Conservation (phyloP, 352 stramenopile species). For the Phytopythium montanum region DNA sequence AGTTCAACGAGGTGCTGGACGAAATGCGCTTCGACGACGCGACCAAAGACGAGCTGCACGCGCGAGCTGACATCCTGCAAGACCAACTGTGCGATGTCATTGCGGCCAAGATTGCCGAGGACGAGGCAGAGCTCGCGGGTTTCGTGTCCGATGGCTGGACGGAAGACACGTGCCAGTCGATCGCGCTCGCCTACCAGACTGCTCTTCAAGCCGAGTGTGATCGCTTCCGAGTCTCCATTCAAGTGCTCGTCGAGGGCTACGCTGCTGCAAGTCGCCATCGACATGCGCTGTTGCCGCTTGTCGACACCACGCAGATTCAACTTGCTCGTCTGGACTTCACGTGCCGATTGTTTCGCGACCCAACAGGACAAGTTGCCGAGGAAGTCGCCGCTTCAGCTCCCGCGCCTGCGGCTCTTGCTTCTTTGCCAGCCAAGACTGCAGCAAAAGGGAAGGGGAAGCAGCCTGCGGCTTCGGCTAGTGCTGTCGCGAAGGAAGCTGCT, state of each 20-base stretch:
- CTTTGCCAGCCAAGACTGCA: conserved; percentile 15
- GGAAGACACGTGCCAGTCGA: conserved; percentile 40
- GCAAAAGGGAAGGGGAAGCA: conserved; percentile 41
- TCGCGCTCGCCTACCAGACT: conserved; percentile 45
- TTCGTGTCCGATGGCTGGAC: conserved; percentile 52
- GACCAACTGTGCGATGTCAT: conserved; percentile 53
- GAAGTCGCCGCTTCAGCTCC: conserved; percentile 6
- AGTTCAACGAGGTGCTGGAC: conserved; percentile 77
- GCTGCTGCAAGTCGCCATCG: conserved; percentile 40
- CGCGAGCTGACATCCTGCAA: conserved; percentile 65
- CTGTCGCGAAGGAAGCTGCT: conserved; percentile 12
- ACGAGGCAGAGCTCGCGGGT: conserved; percentile 41
- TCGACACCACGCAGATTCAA: conserved; percentile 26
- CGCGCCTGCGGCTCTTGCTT: conserved; percentile 8
- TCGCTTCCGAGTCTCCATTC: conserved; percentile 55
- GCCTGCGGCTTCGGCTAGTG: conserved; percentile 2
- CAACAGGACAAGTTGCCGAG: conserved; percentile 16
- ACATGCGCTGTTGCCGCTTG: conserved; percentile 17
- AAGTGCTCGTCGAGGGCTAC: conserved; percentile 54
- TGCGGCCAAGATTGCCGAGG: conserved; percentile 33
- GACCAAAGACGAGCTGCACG: conserved; percentile 80
- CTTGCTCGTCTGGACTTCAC: conserved; percentile 27
- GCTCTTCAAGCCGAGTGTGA: conserved; percentile 70
- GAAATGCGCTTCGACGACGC: conserved; percentile 82
- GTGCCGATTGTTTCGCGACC: conserved; percentile 40